A percentile compares a stretch with the other conserved stretches of the same genome.
These are phyloP conservation scores for Lachnellula suecica DNA, from an alignment of 2,329 filamentous ascomycete species.

Conservation along the genomic window DNA sequence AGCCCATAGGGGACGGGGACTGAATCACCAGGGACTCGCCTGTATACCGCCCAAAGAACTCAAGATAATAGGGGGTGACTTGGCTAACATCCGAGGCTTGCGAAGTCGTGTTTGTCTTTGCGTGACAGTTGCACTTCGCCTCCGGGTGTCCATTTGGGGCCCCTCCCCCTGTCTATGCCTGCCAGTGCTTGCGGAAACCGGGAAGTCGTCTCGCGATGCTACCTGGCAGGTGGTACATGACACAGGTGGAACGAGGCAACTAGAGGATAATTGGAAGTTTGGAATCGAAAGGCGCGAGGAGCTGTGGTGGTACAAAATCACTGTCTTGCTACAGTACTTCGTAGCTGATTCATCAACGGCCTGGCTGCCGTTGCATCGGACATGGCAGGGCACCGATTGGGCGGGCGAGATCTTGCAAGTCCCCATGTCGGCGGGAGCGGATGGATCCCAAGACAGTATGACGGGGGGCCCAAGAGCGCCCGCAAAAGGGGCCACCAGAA, in stretches of 20 bases:
- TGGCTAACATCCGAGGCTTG: neutral
- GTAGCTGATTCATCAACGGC: conserved; percentile 12
- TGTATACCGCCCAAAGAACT: conserved; percentile 4
- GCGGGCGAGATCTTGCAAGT: neutral
- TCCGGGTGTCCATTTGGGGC: conserved; percentile 2
- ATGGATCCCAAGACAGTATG: conserved; percentile 14
- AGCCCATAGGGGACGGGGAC: conserved; percentile 9
- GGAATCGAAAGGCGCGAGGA: neutral
- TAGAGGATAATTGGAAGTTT: conserved; percentile 2
- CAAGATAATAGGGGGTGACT: conserved; percentile 5
- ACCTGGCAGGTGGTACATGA: conserved; percentile 8
- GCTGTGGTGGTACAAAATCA: neutral
- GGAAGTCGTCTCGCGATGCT: conserved; percentile 6
- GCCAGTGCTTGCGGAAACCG: neutral
- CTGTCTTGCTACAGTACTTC: neutral
- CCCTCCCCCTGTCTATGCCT: neutral
- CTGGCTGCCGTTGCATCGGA: conserved; percentile 11
- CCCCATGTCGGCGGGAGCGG: conserved; percentile 7
- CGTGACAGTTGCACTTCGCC: neutral
- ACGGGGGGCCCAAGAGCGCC: conserved; percentile 10
- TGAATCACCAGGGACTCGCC: conserved; percentile 1
- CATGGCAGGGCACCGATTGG: conserved; percentile 15
- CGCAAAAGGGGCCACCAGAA: neutral
- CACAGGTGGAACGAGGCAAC: neutral
- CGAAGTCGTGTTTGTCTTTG: conserved; percentile 1